Conservation (phyloP, 768 basidiomycete species). For the Suillus paluster region DNA sequence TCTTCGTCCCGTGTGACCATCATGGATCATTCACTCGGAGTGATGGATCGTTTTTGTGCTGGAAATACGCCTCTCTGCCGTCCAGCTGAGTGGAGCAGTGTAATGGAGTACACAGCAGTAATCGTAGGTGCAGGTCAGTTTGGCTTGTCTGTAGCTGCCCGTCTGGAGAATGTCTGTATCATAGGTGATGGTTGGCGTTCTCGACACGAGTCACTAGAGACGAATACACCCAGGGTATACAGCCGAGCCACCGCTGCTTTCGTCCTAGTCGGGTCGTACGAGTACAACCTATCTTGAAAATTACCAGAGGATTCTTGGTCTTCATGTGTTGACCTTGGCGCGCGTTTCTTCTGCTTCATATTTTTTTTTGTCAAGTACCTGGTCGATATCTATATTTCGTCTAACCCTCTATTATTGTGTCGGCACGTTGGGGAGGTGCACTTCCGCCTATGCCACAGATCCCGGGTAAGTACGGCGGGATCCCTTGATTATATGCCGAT, state of each 20-base stretch:
- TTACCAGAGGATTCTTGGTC: slow-evolving; percentile 12
- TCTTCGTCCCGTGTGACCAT: slow-evolving; percentile 10
- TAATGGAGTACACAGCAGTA: slow-evolving; percentile 41
- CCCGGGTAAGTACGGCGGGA: neutral
- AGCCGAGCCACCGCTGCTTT: no score
- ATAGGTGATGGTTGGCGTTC: slow-evolving; percentile 71
- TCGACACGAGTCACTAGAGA: slow-evolving; percentile 60
- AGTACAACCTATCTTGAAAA: slow-evolving; percentile 16
- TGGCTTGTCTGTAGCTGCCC: slow-evolving; percentile 24
- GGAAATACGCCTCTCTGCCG: neutral
- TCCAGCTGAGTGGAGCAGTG: slow-evolving; percentile 18
- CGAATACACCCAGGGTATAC: slow-evolving; percentile 14
- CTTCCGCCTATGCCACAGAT: neutral
- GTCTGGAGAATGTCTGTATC: slow-evolving; percentile 45
- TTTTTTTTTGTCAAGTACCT: neutral
- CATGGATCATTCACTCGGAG: slow-evolving; percentile 4
- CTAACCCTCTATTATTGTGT: neutral
- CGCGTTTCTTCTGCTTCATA: slow-evolving; percentile 2
- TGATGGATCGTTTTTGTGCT: slow-evolving; percentile 3
- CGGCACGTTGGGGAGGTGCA: slow-evolving; percentile 8
- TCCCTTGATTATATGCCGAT: neutral
- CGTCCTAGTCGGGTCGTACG: no score
- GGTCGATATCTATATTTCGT: neutral
- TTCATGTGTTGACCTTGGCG: slow-evolving; percentile 9
- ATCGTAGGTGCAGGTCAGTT: slow-evolving; percentile 47